Evolutionary conservation across 352 stramenopile genomes (phyloP).

Genomic region (Phytophthora quininea): DNA sequence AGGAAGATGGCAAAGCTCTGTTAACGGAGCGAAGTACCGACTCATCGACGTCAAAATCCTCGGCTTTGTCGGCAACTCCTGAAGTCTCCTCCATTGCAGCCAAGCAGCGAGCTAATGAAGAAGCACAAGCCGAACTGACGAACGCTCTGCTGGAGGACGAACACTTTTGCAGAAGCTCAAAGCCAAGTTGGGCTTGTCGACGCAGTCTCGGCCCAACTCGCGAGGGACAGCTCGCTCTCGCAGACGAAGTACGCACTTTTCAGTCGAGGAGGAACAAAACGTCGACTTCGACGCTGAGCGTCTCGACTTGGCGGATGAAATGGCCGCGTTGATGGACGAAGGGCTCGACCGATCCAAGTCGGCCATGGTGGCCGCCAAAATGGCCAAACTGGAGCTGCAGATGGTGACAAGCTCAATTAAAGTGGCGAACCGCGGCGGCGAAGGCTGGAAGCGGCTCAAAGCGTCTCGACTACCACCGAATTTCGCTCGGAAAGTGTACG

Average conservation of each 20-base stretch:
- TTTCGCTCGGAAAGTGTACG: constrained; percentile 71
- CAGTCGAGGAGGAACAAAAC: constrained; percentile 11
- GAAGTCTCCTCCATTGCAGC: constrained; percentile 13
- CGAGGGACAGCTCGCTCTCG: constrained; percentile 14
- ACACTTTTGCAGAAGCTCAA: constrained; percentile 58
- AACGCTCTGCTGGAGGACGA: constrained; percentile 59
- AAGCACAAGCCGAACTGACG: constrained; percentile 38
- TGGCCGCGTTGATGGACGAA: constrained; percentile 56
- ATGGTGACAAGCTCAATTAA: constrained; percentile 10
- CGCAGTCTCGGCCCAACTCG: constrained; percentile 25
- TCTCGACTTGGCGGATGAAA: constrained; percentile 45
- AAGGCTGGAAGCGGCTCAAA: constrained; percentile 83
- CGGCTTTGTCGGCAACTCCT: constrained; percentile 8
- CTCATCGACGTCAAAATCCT: constrained; percentile 19
- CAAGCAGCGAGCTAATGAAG: constrained; percentile 34
- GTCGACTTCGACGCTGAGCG: constrained; percentile 29
- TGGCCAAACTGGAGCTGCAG: constrained; percentile 64
- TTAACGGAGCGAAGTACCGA: constrained; percentile 16
- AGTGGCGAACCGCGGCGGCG: constrained; percentile 32
- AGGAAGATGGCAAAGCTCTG: constrained; percentile 8
- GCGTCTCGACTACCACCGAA: constrained; percentile 51
- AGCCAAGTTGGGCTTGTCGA: constrained; percentile 60
- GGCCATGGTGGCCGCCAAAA: constrained; percentile 56
- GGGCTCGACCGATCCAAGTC: constrained; percentile 51
- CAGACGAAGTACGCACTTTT: constrained; percentile 14